Conservation (phyloP, 1,139 yeast species). For the Suhomyces bribrorum region DNA sequence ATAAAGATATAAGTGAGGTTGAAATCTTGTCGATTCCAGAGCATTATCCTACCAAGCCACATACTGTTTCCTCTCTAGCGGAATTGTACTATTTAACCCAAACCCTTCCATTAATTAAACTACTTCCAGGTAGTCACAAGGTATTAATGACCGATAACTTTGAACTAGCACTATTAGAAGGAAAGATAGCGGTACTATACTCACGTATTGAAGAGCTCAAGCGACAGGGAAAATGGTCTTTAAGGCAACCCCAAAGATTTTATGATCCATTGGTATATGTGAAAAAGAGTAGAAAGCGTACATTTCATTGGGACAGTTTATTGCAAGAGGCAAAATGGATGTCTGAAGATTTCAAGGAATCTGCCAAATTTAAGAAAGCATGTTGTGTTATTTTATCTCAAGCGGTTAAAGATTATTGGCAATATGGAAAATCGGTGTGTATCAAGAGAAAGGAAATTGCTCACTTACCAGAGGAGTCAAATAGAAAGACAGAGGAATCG, state of each 20-base stretch:
- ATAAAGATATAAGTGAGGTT: constrained; percentile 31
- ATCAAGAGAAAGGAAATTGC: constrained; percentile 46
- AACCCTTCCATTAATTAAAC: constrained; percentile 77
- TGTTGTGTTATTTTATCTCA: constrained; percentile 70
- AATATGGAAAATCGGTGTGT: constrained; percentile 68
- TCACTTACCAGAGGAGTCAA: constrained; percentile 20
- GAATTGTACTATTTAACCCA: constrained; percentile 87
- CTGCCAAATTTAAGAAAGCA: constrained; percentile 65
- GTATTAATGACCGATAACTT: constrained; percentile 81
- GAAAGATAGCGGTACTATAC: constrained; percentile 87
- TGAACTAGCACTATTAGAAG: constrained; percentile 86
- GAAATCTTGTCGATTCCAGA: constrained; percentile 46
- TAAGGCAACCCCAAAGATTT: constrained; percentile 77
- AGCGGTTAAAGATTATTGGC: constrained; percentile 78
- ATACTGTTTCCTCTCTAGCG: constrained; percentile 64
- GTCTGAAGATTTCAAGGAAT: constrained; percentile 76
- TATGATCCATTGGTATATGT: constrained; percentile 62
- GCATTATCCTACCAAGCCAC: constrained; percentile 45
- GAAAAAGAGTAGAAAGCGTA: constrained; percentile 32
- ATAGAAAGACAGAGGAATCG: not conserved
- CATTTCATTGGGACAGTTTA: constrained; percentile 70
- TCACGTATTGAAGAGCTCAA: constrained; percentile 91
- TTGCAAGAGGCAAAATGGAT: constrained; percentile 86
- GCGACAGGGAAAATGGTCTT: constrained; percentile 86
- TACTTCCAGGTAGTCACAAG: constrained; percentile 84